Conservation (phyloP, 2,329 filamentous ascomycete genomes). For the Sporothrix globosa region DNA sequence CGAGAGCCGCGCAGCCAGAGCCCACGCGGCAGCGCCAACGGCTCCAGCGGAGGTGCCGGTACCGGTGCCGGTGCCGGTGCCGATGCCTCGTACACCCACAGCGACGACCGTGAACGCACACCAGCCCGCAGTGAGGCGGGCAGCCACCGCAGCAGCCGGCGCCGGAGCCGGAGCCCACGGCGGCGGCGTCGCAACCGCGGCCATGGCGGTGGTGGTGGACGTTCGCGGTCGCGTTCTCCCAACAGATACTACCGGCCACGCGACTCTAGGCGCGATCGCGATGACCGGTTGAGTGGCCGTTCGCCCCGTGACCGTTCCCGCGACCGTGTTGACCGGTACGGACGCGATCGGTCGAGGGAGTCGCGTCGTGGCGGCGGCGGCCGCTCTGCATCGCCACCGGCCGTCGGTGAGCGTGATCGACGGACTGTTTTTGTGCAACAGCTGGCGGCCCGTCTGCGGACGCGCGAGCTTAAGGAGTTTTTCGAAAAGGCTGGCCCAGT, state of each 20-base stretch:
- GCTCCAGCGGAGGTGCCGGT: background rate
- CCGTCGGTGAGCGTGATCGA: slow-evolving; percentile 93
- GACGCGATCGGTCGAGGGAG: slow-evolving; percentile 47
- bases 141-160: slow-evolving; percentile 80
- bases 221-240: slow-evolving; percentile 76
- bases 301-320: slow-evolving; percentile 27
- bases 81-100: background rate
- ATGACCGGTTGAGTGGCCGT: slow-evolving; percentile 18
- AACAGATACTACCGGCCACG: slow-evolving; percentile 61
- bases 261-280: slow-evolving; percentile 46
- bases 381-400: slow-evolving; percentile 65
- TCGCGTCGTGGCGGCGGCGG: slow-evolving; percentile 36
- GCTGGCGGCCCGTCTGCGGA: slow-evolving; percentile 88
- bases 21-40: slow-evolving; percentile 38
- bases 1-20: slow-evolving; percentile 62
- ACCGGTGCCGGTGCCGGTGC: background rate
- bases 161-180: slow-evolving; percentile 62
- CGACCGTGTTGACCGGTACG: slow-evolving; percentile 28
- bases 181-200: slow-evolving; percentile 30
- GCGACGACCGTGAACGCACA: slow-evolving; percentile 48
- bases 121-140: slow-evolving; percentile 75
- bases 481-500: slow-evolving; percentile 95
- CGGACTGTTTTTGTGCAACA: slow-evolving; percentile 99
- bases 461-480: slow-evolving; percentile 89
- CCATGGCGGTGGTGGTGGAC: slow-evolving; percentile 39